These are phyloP conservation scores for Fagus crenata DNA, from an alignment of 306 rosid genomes.

Conservation along the genomic window DNA sequence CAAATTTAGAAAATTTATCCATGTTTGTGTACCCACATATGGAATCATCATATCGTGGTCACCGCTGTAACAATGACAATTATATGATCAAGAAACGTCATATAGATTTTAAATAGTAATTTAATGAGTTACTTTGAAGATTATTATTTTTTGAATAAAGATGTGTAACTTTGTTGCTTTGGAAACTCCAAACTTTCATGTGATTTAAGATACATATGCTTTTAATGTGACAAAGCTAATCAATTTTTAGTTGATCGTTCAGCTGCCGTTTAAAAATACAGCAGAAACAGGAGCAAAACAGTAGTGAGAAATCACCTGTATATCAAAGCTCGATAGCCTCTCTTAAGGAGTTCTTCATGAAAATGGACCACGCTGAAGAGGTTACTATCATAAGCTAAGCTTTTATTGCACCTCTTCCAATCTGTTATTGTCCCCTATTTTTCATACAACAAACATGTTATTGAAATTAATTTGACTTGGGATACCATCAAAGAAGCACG, in stretches of 20 bases:
- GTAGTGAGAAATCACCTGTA: slow-evolving; percentile 21
- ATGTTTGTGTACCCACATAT: slow-evolving; percentile 18
- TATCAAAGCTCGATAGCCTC: slow-evolving; percentile 23
- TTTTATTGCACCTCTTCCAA: slow-evolving; percentile 36
- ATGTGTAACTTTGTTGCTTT: background rate
- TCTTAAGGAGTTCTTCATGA: slow-evolving; percentile 9
- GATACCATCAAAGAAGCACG: no score
- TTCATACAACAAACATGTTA: background rate
- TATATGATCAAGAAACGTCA: background rate
- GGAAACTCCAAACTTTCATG: no score
- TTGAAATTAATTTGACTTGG: background rate
- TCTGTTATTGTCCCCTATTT: slow-evolving; percentile 18
- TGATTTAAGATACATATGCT: no score
- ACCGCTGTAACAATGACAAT: slow-evolving; percentile 19
- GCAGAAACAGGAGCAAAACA: background rate
- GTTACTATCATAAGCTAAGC: slow-evolving; percentile 12
- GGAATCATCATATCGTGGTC: slow-evolving; percentile 33
- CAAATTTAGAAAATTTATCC: slow-evolving; percentile 24
- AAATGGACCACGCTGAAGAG: background rate
- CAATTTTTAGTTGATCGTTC: no score
- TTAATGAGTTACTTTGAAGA: no score
- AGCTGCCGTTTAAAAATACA: background rate
- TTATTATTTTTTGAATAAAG: background rate
- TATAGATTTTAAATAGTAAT: no score
- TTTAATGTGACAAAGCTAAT: no score